phyloP scores from a whole-genome alignment of 352 stramenopile species.

The Pythium myriotylum region DNA sequence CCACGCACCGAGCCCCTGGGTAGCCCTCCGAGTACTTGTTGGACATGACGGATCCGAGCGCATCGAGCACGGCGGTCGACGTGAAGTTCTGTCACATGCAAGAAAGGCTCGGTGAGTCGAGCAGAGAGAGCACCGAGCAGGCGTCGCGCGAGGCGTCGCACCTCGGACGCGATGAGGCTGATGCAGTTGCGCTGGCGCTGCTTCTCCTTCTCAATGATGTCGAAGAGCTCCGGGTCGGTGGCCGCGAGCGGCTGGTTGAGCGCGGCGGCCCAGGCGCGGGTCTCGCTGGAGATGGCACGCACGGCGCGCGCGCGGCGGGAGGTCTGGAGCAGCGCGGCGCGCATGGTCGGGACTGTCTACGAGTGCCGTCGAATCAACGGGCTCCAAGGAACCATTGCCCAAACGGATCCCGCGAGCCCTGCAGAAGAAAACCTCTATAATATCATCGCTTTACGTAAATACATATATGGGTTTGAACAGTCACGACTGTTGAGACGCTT shows the following conservation, averaged over 20 bases:
- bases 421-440: too few relatives aligned
- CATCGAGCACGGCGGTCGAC: constrained; percentile 96
- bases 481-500: too few relatives aligned
- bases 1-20: constrained; percentile 82
- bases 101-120: too few relatives aligned
- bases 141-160: too few relatives aligned
- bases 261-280: constrained; percentile 65
- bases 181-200: constrained; percentile 97
- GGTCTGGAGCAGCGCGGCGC: constrained; percentile 25
- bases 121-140: too few relatives aligned
- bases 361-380: too few relatives aligned
- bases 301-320: constrained; percentile 16
- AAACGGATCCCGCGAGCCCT: too few relatives aligned
- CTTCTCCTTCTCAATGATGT: constrained; percentile 98
- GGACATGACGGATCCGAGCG: constrained; percentile 97
- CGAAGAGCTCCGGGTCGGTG: constrained; percentile 92
- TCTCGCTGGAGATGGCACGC: constrained; percentile 58
- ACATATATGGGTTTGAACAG: too few relatives aligned
- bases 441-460: too few relatives aligned
- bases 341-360: constrained; percentile 18
- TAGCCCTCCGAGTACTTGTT: constrained; percentile 99
- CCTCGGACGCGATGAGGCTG: constrained; percentile 99
- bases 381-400: too few relatives aligned
- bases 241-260: constrained; percentile 90
- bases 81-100: constrained; percentile 94